phyloP scores from a whole-genome alignment of 2,329 filamentous ascomycete species.

The Ceratocystis huliohia region DNA sequence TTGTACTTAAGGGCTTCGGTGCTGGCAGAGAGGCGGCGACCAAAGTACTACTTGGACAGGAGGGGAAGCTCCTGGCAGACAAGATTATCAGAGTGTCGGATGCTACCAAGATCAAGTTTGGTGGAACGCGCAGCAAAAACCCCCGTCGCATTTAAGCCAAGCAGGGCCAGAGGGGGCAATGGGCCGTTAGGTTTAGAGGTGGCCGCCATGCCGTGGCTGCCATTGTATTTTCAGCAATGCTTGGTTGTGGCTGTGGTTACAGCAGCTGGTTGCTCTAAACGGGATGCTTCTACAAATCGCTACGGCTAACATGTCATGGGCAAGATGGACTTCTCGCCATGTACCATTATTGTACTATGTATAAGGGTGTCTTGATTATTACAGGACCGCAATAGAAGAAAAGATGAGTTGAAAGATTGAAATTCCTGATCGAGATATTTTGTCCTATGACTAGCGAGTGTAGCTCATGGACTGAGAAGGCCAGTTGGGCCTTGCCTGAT shows the following conservation, averaged over 20 bases:
- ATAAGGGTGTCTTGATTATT: neutral
- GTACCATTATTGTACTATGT: constrained; percentile 27
- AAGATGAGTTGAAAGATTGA: neutral
- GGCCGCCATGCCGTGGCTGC: neutral
- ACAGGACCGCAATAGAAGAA: neutral
- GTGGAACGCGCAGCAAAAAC: constrained; percentile 75
- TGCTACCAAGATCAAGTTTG: constrained; percentile 84
- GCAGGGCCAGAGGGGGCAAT: constrained; percentile 14
- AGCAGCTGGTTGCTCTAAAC: too few species aligned
- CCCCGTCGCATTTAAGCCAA: constrained; percentile 56
- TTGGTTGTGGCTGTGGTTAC: neutral
- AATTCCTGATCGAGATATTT: neutral
- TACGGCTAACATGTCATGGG: neutral
- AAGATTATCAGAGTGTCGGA: constrained; percentile 74
- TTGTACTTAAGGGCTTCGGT: constrained; percentile 76
- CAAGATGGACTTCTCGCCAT: constrained; percentile 21
- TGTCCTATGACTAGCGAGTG: neutral
- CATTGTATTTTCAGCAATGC: neutral
- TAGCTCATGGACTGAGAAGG: neutral
- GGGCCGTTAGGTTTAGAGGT: neutral
- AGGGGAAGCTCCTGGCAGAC: constrained; percentile 62
- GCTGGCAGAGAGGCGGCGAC: constrained; percentile 74
- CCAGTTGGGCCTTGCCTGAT: neutral
- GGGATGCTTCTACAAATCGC: neutral
- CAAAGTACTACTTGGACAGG: constrained; percentile 76